Conservation (phyloP, 1,284 basidiomycete species). For the Cutaneotrichosporon mucoides region DNA sequence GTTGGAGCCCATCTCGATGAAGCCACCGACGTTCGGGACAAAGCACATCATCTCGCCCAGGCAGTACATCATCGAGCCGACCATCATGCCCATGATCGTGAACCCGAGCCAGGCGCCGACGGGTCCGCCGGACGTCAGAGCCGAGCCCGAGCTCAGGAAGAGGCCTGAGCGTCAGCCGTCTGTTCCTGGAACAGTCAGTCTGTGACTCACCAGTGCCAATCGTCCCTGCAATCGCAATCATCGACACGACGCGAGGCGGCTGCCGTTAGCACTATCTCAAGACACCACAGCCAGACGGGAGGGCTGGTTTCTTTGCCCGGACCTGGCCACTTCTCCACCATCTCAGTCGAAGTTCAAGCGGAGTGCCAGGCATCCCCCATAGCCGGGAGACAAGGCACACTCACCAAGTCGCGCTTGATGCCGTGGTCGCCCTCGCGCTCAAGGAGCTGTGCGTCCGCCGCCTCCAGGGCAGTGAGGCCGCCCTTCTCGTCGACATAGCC, state of each 20-base stretch:
- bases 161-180: conserved; percentile 27
- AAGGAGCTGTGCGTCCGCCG: background rate
- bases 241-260: conserved; percentile 10
- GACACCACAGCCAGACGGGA: background rate
- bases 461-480: background rate
- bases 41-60: conserved; percentile 19
- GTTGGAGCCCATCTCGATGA: conserved; percentile 21
- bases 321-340: too few species aligned
- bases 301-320: too few species aligned
- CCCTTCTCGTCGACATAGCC: background rate
- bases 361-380: background rate
- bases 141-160: conserved; percentile 39
- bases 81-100: conserved; percentile 21
- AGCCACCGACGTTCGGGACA: conserved; percentile 21
- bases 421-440: background rate
- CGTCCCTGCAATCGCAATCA: conserved; percentile 36
- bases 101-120: conserved; percentile 41
- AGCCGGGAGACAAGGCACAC: background rate
- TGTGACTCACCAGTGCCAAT: conserved; percentile 50
- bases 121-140: conserved; percentile 44
- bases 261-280: background rate
- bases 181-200: too few species aligned
- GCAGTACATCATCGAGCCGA: conserved; percentile 19
- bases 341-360: too few species aligned
- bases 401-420: background rate